Conservation (phyloP, 441 rosid species). For the Capsella rubella region DNA sequence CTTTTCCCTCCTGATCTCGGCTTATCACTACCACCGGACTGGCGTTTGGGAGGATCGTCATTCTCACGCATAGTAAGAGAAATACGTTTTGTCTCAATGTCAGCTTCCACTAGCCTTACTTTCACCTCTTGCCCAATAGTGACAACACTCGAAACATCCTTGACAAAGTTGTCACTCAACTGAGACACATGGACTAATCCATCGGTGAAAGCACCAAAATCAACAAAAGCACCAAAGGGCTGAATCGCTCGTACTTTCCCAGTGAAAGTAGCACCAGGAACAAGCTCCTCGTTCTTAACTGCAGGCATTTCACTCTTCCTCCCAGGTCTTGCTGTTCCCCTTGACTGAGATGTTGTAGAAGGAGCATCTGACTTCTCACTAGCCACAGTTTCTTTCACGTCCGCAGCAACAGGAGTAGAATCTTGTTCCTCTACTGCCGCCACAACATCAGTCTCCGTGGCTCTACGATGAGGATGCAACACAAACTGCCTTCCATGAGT, state of each 20-base stretch:
- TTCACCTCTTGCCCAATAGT: constrained; percentile 93
- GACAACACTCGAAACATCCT: constrained; percentile 86
- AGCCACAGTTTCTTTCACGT: constrained; percentile 51
- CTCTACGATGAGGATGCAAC: constrained; percentile 52
- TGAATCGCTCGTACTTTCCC: constrained; percentile 93
- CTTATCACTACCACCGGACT: constrained; percentile 52
- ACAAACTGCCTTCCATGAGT: constrained; percentile 47
- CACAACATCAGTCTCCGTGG: constrained; percentile 72
- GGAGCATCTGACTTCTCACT: constrained; percentile 51
- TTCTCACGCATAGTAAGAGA: constrained; percentile 82
- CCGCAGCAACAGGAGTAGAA: constrained; percentile 54
- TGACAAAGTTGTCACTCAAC: constrained; percentile 79
- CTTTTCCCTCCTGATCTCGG: constrained; percentile 59
- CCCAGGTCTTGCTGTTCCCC: constrained; percentile 51
- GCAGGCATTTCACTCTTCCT: constrained; percentile 92
- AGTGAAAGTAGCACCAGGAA: constrained; percentile 80
- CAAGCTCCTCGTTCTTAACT: constrained; percentile 78
- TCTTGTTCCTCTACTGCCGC: constrained; percentile 68
- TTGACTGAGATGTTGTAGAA: constrained; percentile 54
- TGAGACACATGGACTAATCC: constrained; percentile 94
- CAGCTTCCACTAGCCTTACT: constrained; percentile 82
- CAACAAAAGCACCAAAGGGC: constrained; percentile 95
- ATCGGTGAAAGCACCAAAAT: constrained; percentile 93
- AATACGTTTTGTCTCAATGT: constrained; percentile 75
- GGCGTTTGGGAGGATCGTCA: constrained; percentile 54